Base-by-base conservation (phyloP, 2,329 filamentous ascomycete genomes). In the Thermomyces lanuginosus region DNA sequence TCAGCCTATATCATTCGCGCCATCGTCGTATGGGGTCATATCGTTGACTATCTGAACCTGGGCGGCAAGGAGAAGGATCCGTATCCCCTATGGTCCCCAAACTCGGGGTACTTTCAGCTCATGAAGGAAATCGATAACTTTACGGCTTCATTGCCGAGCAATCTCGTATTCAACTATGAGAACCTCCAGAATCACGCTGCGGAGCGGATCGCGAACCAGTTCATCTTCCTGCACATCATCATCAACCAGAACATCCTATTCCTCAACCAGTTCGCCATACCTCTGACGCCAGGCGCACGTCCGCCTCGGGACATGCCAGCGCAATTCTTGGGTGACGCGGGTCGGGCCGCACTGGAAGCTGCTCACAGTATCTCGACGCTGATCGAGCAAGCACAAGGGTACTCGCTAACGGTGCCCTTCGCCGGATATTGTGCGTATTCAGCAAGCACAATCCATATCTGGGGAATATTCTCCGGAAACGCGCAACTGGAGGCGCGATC, bases 361-460 rank as follows among this genome's bases (percentile, higher is more conserved):
- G 89, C 89, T 3, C 83, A 81, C 44, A 71, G 76, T 36, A 89
- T 95, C 28, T 93, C 86, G 0, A 69, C 76, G 16, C 60, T 95
- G 23, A 69, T 95, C 26, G 74, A 76, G 38, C 81, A 91, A 38
- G 72, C 78, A 3, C 76, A 83, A 42, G 69, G 77, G 8, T 74
- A 86, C 46, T 72, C 77, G 33, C 69, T 95, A 5, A 76, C 83
- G 0, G 86, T 84, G 1, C 89, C 89, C 0, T 95, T 95, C 49
- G 79, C 83, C 1, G 86, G 89, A 1, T 98, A 95, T 50, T 91
- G 81, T 41, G 83, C 86, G 2, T 95, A 93, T 47, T 72, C 84
- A 12, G 84, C 86, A 1, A 89, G 82, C 27, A 92, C 82, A 0
- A 79, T 93, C n/a, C 89, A 95, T 44, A 79, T 95, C 12, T 77